A percentile compares a stretch with the other conserved stretches of the same genome.
These are phyloP conservation scores for Paratinospora sagittata DNA, from an alignment of 164 flowering plant genomes.

Conservation along the genomic window DNA sequence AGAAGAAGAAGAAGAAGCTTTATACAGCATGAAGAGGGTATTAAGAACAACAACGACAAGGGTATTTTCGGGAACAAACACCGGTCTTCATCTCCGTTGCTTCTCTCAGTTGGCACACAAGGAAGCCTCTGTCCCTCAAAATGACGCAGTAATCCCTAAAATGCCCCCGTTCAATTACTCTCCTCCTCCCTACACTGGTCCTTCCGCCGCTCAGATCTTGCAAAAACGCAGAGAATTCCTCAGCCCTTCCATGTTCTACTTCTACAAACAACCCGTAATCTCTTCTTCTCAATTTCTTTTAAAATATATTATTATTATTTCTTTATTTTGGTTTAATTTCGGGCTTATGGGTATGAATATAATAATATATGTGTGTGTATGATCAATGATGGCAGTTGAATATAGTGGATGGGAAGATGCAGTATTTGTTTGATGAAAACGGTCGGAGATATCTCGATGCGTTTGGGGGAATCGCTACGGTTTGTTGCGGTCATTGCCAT, in stretches of 20 bases:
- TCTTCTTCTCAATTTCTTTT: neutral
- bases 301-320: too few relatives aligned
- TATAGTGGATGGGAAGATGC: constrained; percentile 91
- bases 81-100: constrained; percentile 15
- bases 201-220: constrained; percentile 63
- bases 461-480: constrained; percentile 92
- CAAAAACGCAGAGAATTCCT: constrained; percentile 61
- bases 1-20: constrained; percentile 17
- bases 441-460: constrained; percentile 88
- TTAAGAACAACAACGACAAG: constrained; percentile 13
- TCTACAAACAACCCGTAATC: constrained; percentile 9
- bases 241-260: constrained; percentile 75
- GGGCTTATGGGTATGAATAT: too few relatives aligned
- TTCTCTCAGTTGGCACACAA: constrained; percentile 24
- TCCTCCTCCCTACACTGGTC: constrained; percentile 86
- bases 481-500: constrained; percentile 90
- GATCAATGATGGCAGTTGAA: constrained; percentile 42
- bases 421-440: constrained; percentile 78
- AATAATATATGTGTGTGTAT: too few relatives aligned
- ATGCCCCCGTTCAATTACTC: constrained; percentile 86
- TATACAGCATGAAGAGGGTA: constrained; percentile 31
- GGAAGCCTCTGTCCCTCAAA: constrained; percentile 12
- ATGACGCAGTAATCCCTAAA: constrained; percentile 36
- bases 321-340: too few relatives aligned
- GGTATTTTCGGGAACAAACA: constrained; percentile 12